Base-by-base conservation (phyloP, 176 grass and related monocot genomes). In the Poa annua region DNA sequence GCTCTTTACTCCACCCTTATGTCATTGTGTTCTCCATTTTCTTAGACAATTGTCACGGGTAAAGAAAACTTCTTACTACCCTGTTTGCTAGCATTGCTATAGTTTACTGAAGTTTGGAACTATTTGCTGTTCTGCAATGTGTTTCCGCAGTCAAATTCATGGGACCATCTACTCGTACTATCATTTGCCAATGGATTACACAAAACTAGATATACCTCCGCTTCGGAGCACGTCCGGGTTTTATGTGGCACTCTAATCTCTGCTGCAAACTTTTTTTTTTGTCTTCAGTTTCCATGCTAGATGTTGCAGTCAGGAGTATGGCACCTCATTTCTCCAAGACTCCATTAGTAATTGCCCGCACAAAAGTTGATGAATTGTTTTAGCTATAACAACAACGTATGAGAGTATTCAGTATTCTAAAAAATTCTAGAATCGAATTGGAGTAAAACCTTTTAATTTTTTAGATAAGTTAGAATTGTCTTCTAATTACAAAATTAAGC, bases 121-220 rank as follows among this genome's bases (percentile, higher is more conserved):
- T 67, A 59, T 65, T 81, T 85, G 87, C 66, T 81, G 63, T 48
- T 80, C 41, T 75, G 38, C 69, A 80, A 38, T 4, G 20, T 19
- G 47, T 70, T 75, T 88, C 59, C 32, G 15, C 26, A 39, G 78
- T 82, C 78, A 81, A 85, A 89, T 81, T 84, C 35, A 56, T 81
- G 62, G 77, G 88, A 81, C 88, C 83, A 77, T 81, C 52, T 65
- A 35, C 51, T 9, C 76, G 8, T 71, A 71, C 49, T 56, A 62
- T 89, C 52, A 85, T 76, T 81, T 74, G 39, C 71, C 53, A 85
- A 84, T 54, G 44, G 51, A 69, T 41, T 80, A 76, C 15, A 87
- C 9, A 48, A 22, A 81, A 53, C 19, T 21, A 52, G 73, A 83
- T 83, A 61, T 51, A 71, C 70, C 33, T 89, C 47, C 47, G 47